Base-by-base conservation (phyloP, 805 yeast genomes). In the Yarrowia osloensis region DNA sequence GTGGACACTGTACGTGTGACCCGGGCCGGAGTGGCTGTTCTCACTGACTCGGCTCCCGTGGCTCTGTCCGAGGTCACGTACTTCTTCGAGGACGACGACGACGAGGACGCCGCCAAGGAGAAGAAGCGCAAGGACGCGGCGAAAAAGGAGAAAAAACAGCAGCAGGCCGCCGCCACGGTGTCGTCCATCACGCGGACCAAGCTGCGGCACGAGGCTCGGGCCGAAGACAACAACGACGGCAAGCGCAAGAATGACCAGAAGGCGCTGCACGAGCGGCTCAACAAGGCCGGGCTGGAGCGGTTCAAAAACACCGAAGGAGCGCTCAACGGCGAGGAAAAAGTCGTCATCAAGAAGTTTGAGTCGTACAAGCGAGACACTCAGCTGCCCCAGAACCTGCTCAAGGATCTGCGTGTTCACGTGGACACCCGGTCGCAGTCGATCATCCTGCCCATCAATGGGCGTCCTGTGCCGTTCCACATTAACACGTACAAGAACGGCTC, bases 391-490 rank as follows among this genome's bases (percentile, higher is more conserved):
- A 78, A 81, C 40, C 84, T 85, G 72, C 96, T 92, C 21, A 86
- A 88, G 73, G 97, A 93, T 75, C 81, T 95, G 76, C 87, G 87
- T 74, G 86, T 94, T 69, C 93, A 89, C 75, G 92, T 95, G 68
- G 99, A 94, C 76, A 82, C 86, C 76, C 91, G 90, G 74, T 85
- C 89, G 68, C 97, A 93, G 78, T 90, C 98, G 1, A 89, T 94
- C 67, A 85, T 94, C 69, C 80, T 94, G 68, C 99, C 99, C 63
- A 89, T 94, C 68, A 85, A 88, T 73, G 99, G 99, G 70, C 84
- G 98, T 74, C 98, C 98, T 1, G 98, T 95, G 65, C 99, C 99
- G 26, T 94, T 95, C 82, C 99, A 94, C 77, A 92, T 94, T 74
- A 91, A 91, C 76, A 82, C 98, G 4, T 93, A 90, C 80, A 94